These are phyloP conservation scores for Blastomyces parvus DNA, from an alignment of 2,329 filamentous ascomycete species.

Conservation along the genomic window DNA sequence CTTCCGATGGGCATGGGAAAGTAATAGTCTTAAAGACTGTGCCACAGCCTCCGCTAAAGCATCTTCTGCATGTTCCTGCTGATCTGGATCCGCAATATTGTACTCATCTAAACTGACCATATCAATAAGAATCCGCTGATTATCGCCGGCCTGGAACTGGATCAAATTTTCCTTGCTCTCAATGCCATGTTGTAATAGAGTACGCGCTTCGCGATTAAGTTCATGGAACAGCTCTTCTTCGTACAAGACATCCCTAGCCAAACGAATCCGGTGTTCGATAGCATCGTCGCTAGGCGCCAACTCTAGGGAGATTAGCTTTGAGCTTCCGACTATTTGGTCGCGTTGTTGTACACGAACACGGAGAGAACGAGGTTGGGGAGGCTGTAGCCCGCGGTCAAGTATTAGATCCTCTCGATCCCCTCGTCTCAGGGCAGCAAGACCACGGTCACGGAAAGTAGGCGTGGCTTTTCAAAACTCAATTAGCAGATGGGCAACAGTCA, in stretches of 20 bases:
- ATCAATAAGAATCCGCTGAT: constrained; percentile 55
- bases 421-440: constrained; percentile 70
- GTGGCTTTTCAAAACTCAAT: constrained; percentile 33
- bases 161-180: constrained; percentile 52
- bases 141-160: constrained; percentile 44
- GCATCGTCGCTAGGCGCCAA: constrained; percentile 20
- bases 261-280: constrained; percentile 30
- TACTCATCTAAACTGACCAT: constrained; percentile 53
- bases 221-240: constrained; percentile 81
- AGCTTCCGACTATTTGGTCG: constrained; percentile 50
- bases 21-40: constrained; percentile 62
- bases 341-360: constrained; percentile 56
- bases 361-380: constrained; percentile 49
- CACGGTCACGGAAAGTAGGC: constrained; percentile 54
- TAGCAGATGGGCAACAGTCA: constrained; percentile 4
- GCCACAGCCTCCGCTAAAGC: constrained; percentile 56
- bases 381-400: constrained; percentile 54
- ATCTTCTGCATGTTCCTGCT: constrained; percentile 21
- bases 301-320: constrained; percentile 21
- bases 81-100: constrained; percentile 22
- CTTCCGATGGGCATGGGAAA: constrained; percentile 68
- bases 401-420: constrained; percentile 64
- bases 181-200: constrained; percentile 61
- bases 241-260: constrained; percentile 43
- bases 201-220: constrained; percentile 69